Evolutionary conservation across 2,329 filamentous ascomycete genomes (phyloP).

Genomic region (Zymoseptoria pseudotritici): DNA sequence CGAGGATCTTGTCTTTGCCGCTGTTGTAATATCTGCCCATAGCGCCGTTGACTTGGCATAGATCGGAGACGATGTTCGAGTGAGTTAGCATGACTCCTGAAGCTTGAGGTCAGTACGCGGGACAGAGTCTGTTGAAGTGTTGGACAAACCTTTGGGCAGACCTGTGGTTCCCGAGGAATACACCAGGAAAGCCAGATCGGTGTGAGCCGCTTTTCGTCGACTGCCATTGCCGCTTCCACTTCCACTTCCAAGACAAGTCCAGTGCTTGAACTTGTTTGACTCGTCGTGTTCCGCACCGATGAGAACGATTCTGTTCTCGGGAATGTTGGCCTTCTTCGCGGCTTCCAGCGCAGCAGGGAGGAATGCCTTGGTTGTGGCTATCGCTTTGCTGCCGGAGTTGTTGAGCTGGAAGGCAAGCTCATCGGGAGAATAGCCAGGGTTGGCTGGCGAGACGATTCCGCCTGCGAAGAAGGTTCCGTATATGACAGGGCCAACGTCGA

Average conservation of each 20-base stretch:
- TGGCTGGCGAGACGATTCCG: conserved; percentile 74
- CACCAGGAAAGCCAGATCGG: conserved; percentile 74
- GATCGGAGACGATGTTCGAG: conserved; percentile 71
- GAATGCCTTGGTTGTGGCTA: conserved; percentile 65
- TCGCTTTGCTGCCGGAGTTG: conserved; percentile 65
- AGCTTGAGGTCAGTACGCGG: not conserved
- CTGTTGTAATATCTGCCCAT: conserved; percentile 33
- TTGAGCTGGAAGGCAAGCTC: conserved; percentile 80
- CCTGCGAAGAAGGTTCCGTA: conserved; percentile 72
- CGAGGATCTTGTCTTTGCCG: conserved; percentile 63
- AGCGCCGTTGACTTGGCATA: conserved; percentile 48
- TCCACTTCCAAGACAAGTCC: conserved; percentile 59
- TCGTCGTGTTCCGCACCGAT: conserved; percentile 63
- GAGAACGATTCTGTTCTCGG: conserved; percentile 63
- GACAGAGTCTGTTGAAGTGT: not conserved
- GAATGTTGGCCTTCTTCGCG: conserved; percentile 60
- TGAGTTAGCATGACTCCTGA: conserved; percentile 77
- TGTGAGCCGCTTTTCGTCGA: conserved; percentile 51
- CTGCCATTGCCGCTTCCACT: conserved; percentile 51
- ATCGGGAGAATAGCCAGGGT: conserved; percentile 75
- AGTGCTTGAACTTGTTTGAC: conserved; percentile 57
- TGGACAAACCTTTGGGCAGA: conserved; percentile 56
- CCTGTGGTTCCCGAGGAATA: conserved; percentile 90
- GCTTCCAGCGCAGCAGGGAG: conserved; percentile 60
- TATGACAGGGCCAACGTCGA: conserved; percentile 62